Base-by-base conservation (phyloP, 169 alveolate genomes). In the Eimeria falciformis region DNA sequence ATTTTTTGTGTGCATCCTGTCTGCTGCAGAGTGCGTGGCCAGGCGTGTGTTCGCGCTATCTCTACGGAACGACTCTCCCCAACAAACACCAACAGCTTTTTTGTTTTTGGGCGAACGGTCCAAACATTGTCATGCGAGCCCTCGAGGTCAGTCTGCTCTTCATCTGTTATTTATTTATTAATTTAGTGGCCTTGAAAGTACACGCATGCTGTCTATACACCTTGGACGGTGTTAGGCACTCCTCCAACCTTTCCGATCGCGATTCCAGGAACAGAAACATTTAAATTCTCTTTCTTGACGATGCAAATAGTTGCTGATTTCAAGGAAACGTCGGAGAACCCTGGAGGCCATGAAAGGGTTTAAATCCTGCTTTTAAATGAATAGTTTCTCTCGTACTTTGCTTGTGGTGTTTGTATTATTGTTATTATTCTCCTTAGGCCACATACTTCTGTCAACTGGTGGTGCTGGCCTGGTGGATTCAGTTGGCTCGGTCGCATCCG, bases 21-120 rank as follows among this genome's bases (percentile, higher is more conserved):
- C 33, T 11, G 18, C 29, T 55, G 33, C 65, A 85, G 92, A 69
- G 55, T n/a, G 82, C 91, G 12, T 85, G 88, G 91, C 94, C 94
- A 0, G 90, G 90, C 7, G 68, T 90, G 18, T 62, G 69, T 12
- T 78, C 94, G 40, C 65, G 81, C 69, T 94, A 92, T 82, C 27
- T 83, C 58, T 95, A 71, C 92, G 97, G 96, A 46, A 94, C 95
- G 6, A 91, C 95, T 25, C 93, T 95, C 45, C 96, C 96, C 23
- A 96, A 95, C 91, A 95, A 96, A 43, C 98, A 96, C 75, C 97
- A 96, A 81, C 96, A 96, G 89, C 85, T 96, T 14, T 96, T 96
- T 90, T 86, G 91, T 77, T 93, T 96, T 90, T 95, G 96, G 96
- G 96, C 97, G 6, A 94, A 96, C 68, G 98, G 98, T 0, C 98